Percentiles rank a stretch among this genome's conserved stretches.
Evolutionary conservation across 2,329 filamentous ascomycete species (phyloP).

Genomic region (Canariomyces notabilis): DNA sequence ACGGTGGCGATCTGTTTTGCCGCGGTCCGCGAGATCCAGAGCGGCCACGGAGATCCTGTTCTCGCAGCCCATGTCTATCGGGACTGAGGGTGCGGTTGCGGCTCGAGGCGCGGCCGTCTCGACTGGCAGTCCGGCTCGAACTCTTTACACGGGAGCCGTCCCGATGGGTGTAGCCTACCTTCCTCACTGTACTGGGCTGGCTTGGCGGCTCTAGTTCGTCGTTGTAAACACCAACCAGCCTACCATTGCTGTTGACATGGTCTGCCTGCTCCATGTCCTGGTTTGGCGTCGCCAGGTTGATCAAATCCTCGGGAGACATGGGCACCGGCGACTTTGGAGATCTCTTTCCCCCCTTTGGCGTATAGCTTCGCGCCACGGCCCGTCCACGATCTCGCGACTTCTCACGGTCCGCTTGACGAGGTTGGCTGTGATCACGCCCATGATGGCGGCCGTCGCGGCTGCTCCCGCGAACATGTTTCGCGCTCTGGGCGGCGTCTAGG

Average conservation of each 20-base stretch:
- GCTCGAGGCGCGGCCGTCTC: conserved; percentile 24
- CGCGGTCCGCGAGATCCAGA: conserved; percentile 56
- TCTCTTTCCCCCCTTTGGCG: conserved; percentile 67
- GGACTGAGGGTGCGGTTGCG: conserved; percentile 36
- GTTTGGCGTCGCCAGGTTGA: conserved; percentile 52
- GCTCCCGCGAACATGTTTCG: conserved; percentile 50
- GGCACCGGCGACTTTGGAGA: conserved; percentile 89
- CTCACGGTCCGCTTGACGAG: conserved; percentile 50
- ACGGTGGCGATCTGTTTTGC: conserved; percentile 67
- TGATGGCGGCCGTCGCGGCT: conserved; percentile 44
- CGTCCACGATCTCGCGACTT: conserved; percentile 67
- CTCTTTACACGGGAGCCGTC: conserved; percentile 29
- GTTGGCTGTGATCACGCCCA: conserved; percentile 44
- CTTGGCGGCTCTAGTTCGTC: conserved; percentile 34
- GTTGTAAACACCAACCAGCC: conserved; percentile 27
- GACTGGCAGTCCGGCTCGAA: conserved; percentile 46
- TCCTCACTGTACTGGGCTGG: conserved; percentile 40
- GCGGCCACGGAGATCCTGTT: conserved; percentile 53
- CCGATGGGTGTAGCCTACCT: conserved; percentile 32
- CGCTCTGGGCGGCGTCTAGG: conserved; percentile 67
- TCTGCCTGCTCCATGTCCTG: conserved; percentile 26
- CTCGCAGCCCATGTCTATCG: conserved; percentile 37
- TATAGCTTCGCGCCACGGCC: conserved; percentile 56
- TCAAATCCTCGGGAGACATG: conserved; percentile 86
- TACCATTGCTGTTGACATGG: conserved; percentile 20